A percentile compares a stretch with the other conserved stretches of the same genome.
These are phyloP conservation scores for Neocucurbitaria cava DNA, from an alignment of 2,329 filamentous ascomycete genomes.

Conservation along the genomic window DNA sequence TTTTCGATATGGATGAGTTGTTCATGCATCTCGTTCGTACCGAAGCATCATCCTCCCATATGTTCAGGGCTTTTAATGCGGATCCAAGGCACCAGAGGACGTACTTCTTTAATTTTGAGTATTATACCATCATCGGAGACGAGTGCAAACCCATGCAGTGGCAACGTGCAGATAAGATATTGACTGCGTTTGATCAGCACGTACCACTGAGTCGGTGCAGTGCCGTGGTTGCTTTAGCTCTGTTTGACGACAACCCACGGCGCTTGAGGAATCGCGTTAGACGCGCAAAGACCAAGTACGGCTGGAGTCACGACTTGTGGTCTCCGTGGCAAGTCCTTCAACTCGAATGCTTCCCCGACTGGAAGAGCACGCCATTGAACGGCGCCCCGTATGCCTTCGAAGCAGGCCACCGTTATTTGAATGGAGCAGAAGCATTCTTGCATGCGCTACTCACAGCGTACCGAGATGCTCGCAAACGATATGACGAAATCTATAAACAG, in stretches of 20 bases:
- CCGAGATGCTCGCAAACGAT: slow-evolving; percentile 65
- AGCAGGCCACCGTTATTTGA: slow-evolving; percentile 63
- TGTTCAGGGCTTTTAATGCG: slow-evolving; percentile 58
- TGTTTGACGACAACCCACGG: slow-evolving; percentile 60
- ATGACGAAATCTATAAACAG: slow-evolving; percentile 62
- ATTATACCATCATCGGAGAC: slow-evolving; percentile 67
- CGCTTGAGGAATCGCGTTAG: slow-evolving; percentile 59
- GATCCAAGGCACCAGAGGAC: slow-evolving; percentile 60
- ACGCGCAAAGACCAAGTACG: slow-evolving; percentile 56
- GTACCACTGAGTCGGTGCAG: slow-evolving; percentile 67
- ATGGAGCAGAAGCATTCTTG: slow-evolving; percentile 68
- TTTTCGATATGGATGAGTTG: slow-evolving; percentile 70
- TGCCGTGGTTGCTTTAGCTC: slow-evolving; percentile 65
- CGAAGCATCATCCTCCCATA: slow-evolving; percentile 53
- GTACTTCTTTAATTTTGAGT: slow-evolving; percentile 71
- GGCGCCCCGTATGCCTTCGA: slow-evolving; percentile 63
- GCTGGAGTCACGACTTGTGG: slow-evolving; percentile 65
- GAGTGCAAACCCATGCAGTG: slow-evolving; percentile 65
- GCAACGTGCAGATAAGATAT: slow-evolving; percentile 63
- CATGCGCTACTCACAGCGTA: slow-evolving; percentile 66
- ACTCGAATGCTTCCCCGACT: slow-evolving; percentile 53
- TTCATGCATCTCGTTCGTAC: slow-evolving; percentile 62
- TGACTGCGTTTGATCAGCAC: slow-evolving; percentile 54
- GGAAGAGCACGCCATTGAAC: slow-evolving; percentile 50
- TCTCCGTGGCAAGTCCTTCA: slow-evolving; percentile 64